Base-by-base conservation (phyloP, 139 green algal genomes). In the Coccomyxa sp. region DNA sequence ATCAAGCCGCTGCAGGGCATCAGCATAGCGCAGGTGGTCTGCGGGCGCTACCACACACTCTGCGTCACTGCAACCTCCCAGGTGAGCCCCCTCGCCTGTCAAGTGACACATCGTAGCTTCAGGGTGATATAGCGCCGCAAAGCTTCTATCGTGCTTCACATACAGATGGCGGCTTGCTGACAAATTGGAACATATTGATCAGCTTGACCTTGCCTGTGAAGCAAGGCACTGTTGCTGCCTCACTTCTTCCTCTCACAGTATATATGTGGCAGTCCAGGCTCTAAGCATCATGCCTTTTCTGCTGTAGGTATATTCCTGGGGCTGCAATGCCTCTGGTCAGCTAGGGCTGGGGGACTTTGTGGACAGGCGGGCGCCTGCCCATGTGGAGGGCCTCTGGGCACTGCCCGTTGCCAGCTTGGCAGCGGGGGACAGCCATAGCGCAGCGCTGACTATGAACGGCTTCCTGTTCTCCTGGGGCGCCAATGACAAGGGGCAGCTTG, bases 391-490 rank as follows among this genome's bases (percentile, higher is more conserved):
- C 14, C 85, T 97, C 31, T 97, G 93, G 93, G 93, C 89, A 2
- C 84, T 96, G 68, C 92, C 93, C 1, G 89, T 83, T 55, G 81
- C 86, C 27, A 83, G 90, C 70, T 85, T 98, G 39, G 91, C 94
- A 16, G 92, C 94, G 8, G 87, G 94, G 27, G 89, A 91, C 35
- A 68, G 68, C 31, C 94, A 97, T 84, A 92, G 83, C n/a, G 84
- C 86, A 39, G 94, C 93, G 6, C 81, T 97, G 29, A 97, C 94
- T 29, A 86, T 69, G 81, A 93, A 89, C 64, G 93, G 94, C 16
- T 90, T 94, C 69, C 81, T 97, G 55, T 97, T 97, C 83, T 89
- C 90, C 2, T 98, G 94, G 94, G 94, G 94, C 76, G 82, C 79
- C 77, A 96, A 97, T 82, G 83, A 88, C 39, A 76, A 87, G 38